Evolutionary conservation across 2,329 filamentous ascomycete genomes (phyloP).

Genomic region (Aureobasidium leucospermi): DNA sequence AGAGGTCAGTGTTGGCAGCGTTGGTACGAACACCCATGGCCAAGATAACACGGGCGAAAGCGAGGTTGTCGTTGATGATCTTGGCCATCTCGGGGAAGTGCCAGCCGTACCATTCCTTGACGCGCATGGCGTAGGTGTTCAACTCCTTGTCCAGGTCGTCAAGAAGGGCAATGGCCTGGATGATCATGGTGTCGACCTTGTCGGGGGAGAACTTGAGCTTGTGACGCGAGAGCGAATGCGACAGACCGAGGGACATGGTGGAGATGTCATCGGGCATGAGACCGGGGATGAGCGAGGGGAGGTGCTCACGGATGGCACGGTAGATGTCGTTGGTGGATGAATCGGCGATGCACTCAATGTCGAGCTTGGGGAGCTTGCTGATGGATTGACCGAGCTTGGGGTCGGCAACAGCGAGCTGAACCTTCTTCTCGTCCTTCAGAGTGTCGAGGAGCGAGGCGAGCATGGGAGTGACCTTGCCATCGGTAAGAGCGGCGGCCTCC

Average conservation of each 20-base stretch:
- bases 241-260: conserved; percentile 92
- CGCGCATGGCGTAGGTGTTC: conserved; percentile 97
- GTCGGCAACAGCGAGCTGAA: conserved; percentile 87
- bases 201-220: conserved; percentile 98
- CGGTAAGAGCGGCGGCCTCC: conserved; percentile 79
- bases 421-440: conserved; percentile 96
- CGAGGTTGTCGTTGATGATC: conserved; percentile 94
- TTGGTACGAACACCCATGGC: conserved; percentile 84
- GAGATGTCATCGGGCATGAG: conserved; percentile 78
- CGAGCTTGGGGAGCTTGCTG: conserved; percentile 81
- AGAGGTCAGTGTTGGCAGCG: conserved; percentile 66
- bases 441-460: conserved; percentile 74
- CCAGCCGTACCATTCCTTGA: conserved; percentile 99
- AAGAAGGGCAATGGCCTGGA: conserved; percentile 87
- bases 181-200: conserved; percentile 99
- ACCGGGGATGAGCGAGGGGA: conserved; percentile 84
- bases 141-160: conserved; percentile 98
- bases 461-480: conserved; percentile 81
- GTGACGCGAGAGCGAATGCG: conserved; percentile 91
- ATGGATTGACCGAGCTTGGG: conserved; percentile 86
- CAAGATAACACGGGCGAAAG: conserved; percentile 82
- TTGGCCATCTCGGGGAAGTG: conserved; percentile 98
- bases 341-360: conserved; percentile 76
- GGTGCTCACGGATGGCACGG: conserved; percentile 85
- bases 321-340: conserved; percentile 80